phyloP scores from a whole-genome alignment of 768 basidiomycete species.

The Pleurotus cornucopiae region DNA sequence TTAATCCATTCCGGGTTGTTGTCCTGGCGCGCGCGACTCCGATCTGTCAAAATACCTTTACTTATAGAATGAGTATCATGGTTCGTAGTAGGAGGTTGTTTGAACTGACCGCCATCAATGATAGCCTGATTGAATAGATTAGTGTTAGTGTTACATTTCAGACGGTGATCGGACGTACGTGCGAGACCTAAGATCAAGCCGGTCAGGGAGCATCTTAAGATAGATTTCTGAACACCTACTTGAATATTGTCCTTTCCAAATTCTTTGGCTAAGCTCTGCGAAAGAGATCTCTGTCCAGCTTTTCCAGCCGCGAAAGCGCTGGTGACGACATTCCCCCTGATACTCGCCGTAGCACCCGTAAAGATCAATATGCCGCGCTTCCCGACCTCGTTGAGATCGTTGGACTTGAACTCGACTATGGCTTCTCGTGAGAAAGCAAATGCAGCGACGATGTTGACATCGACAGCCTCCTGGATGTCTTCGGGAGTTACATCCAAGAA shows the following conservation, averaged over 20 bases:
- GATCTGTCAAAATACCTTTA: slow-evolving; percentile 31
- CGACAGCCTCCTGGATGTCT: slow-evolving; percentile 46
- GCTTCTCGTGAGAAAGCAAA: slow-evolving; percentile 62
- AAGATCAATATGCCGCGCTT: slow-evolving; percentile 64
- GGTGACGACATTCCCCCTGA: slow-evolving; percentile 57
- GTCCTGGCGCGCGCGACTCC: slow-evolving; percentile 17
- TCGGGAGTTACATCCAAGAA: slow-evolving; percentile 62
- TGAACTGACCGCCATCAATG: slow-evolving; percentile 56
- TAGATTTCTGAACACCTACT: slow-evolving; percentile 27
- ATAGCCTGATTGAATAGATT: slow-evolving; percentile 38
- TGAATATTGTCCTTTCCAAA: slow-evolving; percentile 74
- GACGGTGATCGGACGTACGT: slow-evolving; percentile 39
- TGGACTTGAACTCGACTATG: slow-evolving; percentile 56
- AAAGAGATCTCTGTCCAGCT: slow-evolving; percentile 55
- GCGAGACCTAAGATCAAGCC: slow-evolving; percentile 42
- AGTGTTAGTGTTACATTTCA: not conserved
- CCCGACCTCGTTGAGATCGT: slow-evolving; percentile 37
- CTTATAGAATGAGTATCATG: not conserved
- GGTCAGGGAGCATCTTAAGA: not conserved
- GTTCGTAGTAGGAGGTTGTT: too few species aligned
- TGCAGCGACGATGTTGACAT: slow-evolving; percentile 51
- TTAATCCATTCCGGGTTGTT: slow-evolving; percentile 34
- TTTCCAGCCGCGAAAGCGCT: slow-evolving; percentile 65
- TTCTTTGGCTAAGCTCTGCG: slow-evolving; percentile 71
- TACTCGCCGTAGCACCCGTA: slow-evolving; percentile 68